A percentile compares a stretch with the other conserved stretches of the same genome.
Conservation (phyloP, 306 rosid genomes). For the Quercus berberidifolia region DNA sequence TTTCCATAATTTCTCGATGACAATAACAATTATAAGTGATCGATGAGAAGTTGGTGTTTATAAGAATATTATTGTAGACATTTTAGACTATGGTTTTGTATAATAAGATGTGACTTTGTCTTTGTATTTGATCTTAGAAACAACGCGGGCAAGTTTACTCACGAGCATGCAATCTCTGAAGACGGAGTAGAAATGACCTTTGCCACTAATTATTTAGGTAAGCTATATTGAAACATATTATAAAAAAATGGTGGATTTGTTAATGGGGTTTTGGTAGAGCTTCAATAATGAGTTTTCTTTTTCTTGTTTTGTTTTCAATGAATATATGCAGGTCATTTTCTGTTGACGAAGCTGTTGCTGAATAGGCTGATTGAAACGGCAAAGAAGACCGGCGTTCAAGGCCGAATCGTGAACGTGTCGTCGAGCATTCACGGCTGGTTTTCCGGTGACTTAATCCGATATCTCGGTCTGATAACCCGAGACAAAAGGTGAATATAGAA, state of each 20-base stretch:
- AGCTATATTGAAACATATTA: background rate
- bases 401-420: slow-evolving; percentile 82
- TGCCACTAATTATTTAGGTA: slow-evolving; percentile 15
- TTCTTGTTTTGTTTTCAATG: background rate
- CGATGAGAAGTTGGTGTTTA: background rate
- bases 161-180: slow-evolving; percentile 60
- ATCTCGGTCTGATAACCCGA: slow-evolving; percentile 59
- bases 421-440: slow-evolving; percentile 80
- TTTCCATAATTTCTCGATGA: background rate
- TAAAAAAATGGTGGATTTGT: background rate
- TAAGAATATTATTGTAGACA: too few species aligned
- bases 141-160: slow-evolving; percentile 87
- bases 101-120: background rate
- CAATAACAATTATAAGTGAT: background rate
- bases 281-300: background rate
- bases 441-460: slow-evolving; percentile 57
- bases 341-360: slow-evolving; percentile 63
- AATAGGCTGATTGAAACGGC: slow-evolving; percentile 74
- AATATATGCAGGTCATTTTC: slow-evolving; percentile 64
- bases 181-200: slow-evolving; percentile 78
- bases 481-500: slow-evolving; percentile 33
- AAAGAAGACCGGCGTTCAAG: slow-evolving; percentile 49
- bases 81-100: too few species aligned
- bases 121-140: slow-evolving; percentile 37
- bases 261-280: background rate